phyloP scores from a whole-genome alignment of 306 rosid genomes.

The barrel medic (Medicago truncatula) region MtrunA17r5.0-ANR NC_053049.1:7859501-7860000 shows the following conservation, averaged over 20 bases:
- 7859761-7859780: not conserved
- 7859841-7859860: not conserved
- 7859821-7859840: not conserved
- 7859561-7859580: conserved; percentile 48
- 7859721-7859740: not conserved
- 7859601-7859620: not conserved
- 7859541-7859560: conserved; percentile 8
- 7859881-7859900: not conserved
- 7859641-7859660: not conserved
- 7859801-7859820: not conserved
- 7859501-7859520: conserved; percentile 44
- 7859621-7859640: conserved; percentile 1
- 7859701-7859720: not conserved
- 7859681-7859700: not conserved
- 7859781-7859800: too few species aligned
- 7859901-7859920: not conserved
- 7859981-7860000: not conserved
- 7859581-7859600: conserved; percentile 42
- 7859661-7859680: conserved; percentile 42
- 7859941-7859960: not conserved
- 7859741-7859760: not conserved
- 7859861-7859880: not conserved
- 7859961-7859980: not conserved
- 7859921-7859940: not conserved
- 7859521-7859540: conserved; percentile 41